Evolutionary conservation across 805 yeast genomes (phyloP).

Genomic region (Monosporozyma yasuniensis): DNA sequence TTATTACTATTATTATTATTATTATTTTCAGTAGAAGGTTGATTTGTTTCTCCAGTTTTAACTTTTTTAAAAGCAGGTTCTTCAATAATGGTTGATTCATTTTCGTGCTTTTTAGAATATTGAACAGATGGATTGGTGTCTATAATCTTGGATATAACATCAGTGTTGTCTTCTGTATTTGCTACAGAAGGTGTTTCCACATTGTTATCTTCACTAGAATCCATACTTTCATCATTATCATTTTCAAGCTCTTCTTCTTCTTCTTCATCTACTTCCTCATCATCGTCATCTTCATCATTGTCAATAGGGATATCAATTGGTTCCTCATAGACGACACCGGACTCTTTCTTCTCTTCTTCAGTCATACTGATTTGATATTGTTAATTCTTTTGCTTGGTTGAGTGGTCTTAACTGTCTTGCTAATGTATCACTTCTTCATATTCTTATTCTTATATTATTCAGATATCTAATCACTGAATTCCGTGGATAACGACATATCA

Average conservation of each 20-base stretch:
- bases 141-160: not conserved
- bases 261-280: not conserved
- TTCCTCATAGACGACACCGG: constrained; percentile 15
- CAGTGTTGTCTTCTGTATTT: not conserved
- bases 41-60: not conserved
- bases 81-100: not conserved
- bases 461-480: too few relatives aligned
- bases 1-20: not conserved
- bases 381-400: not conserved
- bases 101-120: not conserved
- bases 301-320: constrained; percentile 18
- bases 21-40: not conserved
- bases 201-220: not conserved
- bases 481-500: too few relatives aligned
- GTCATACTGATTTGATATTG: not conserved
- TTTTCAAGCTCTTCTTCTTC: constrained; percentile 8
- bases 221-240: constrained; percentile 8
- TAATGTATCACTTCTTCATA: too few relatives aligned
- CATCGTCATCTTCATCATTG: constrained; percentile 12
- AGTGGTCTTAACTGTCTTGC: too few relatives aligned
- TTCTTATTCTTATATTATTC: too few relatives aligned
- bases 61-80: not conserved
- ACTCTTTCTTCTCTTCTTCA: constrained; percentile 6
- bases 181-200: not conserved
- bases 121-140: not conserved